Evolutionary conservation across 2,329 filamentous ascomycete genomes (phyloP), one percentile per base, ranked within the genome.

Genomic region (Emergomyces orientalis): DNA sequence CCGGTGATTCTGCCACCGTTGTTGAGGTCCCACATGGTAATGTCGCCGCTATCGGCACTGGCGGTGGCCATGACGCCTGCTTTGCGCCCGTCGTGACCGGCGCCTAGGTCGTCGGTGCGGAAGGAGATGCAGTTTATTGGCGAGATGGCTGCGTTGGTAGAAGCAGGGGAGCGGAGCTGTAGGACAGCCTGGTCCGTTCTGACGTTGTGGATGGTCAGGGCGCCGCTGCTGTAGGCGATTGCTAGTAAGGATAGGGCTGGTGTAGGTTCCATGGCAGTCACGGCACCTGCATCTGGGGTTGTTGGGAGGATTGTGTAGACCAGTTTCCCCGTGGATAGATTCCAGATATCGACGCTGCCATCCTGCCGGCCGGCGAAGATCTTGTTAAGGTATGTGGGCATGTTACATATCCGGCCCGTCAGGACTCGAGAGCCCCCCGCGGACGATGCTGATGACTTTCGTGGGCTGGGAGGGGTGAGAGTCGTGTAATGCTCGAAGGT

Each of bases 311-410:
- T 87, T 1, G 91, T 95, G 75, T 97, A 95, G 34, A 99, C 85
- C 61, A 97, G 81, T 74, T 95, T 96, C 57, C 82, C 92, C 3
- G 90, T 96, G 72, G 89, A 95, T 65, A 99, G 80, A 72, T 99
- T 99, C 93, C 94, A 99, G 59, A 99, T 96, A 72, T 99, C 94
- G 9, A 97, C 87, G 74, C 87, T 88, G 7, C 94, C 94, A 73
- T 99, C 91, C 66, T 84, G 84, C 69, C 91, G 87, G 11, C 91
- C 95, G 2, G 91, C 89, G 67, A 97, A 91, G 54, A 99, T 84
- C 76, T 99, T 99, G 81, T 99, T 99, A 65, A 99, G 77, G 75
- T 91, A 96, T 0, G 94, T 97, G 1, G 93, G 92, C 88, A 97
- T 91, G 70, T 85, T 95, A 72, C 86, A 88, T 68, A 96, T 83